Conservation (phyloP, 805 yeast genomes). For the Candida verbasci region DNA sequence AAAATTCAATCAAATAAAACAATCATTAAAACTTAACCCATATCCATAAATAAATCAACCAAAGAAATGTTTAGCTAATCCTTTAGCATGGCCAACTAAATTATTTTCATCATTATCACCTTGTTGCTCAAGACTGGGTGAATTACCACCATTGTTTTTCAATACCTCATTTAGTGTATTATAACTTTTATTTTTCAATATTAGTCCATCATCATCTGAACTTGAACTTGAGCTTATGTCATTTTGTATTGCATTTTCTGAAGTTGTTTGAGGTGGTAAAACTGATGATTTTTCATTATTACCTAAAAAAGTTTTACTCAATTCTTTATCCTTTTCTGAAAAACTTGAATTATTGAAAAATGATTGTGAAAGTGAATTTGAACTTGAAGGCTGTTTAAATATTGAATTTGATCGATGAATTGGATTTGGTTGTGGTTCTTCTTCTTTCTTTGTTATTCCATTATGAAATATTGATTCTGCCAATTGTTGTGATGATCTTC, state of each 20-base stretch:
- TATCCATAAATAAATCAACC: constrained; percentile 10
- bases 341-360: constrained; percentile 22
- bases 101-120: constrained; percentile 10
- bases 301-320: constrained; percentile 9
- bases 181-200: constrained; percentile 26
- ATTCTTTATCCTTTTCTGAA: constrained; percentile 7
- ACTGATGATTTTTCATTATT: constrained; percentile 27
- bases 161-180: constrained; percentile 47
- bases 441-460: background rate
- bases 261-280: constrained; percentile 39
- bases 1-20: background rate
- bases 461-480: constrained; percentile 37
- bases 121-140: constrained; percentile 28
- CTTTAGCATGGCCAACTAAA: constrained; percentile 34
- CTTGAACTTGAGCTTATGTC: constrained; percentile 23
- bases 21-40: background rate
- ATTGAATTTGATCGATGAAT: constrained; percentile 20
- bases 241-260: constrained; percentile 33
- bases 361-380: constrained; percentile 34
- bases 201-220: constrained; percentile 27
- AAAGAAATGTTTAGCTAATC: constrained; percentile 29
- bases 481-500: constrained; percentile 38
- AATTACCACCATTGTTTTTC: constrained; percentile 51
- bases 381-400: constrained; percentile 36
- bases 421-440: constrained; percentile 15